These are phyloP conservation scores for Dactylellina parvicollis DNA, from an alignment of 2,329 filamentous ascomycete species.

Conservation along the genomic window DNA sequence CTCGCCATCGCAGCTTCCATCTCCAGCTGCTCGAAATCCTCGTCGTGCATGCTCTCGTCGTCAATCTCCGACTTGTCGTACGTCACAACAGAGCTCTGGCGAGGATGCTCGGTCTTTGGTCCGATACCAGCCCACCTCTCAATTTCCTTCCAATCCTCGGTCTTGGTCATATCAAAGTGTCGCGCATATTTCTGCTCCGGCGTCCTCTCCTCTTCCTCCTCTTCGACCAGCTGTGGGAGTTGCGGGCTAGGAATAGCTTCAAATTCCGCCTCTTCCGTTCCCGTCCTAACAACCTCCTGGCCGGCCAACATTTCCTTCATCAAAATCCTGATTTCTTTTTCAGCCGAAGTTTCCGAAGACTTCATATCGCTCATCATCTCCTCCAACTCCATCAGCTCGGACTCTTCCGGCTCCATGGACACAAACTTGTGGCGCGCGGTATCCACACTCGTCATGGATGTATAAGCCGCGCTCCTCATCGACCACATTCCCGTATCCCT, in stretches of 20 bases:
- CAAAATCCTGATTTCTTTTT: slow-evolving; percentile 44
- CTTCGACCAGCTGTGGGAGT: slow-evolving; percentile 27
- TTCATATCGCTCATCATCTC: slow-evolving; percentile 54
- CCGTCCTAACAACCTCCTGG: slow-evolving; percentile 45
- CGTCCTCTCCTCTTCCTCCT: slow-evolving; percentile 16
- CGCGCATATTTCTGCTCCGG: slow-evolving; percentile 4
- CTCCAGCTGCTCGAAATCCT: slow-evolving; percentile 47
- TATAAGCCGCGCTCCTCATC: slow-evolving; percentile 36
- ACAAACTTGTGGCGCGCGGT: slow-evolving; percentile 28
- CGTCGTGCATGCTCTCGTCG: slow-evolving; percentile 52
- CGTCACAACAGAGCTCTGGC: slow-evolving; percentile 44
- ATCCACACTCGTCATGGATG: slow-evolving; percentile 51
- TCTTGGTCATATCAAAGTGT: slow-evolving; percentile 47
- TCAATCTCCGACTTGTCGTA: slow-evolving; percentile 51
- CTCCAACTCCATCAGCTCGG: slow-evolving; percentile 40
- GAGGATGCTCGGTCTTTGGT: slow-evolving; percentile 27
- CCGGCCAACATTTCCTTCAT: slow-evolving; percentile 47
- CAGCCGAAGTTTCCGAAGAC: slow-evolving; percentile 30
- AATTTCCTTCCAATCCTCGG: slow-evolving; percentile 49
- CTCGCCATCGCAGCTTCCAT: slow-evolving; percentile 42
- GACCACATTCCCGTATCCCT: slow-evolving; percentile 48
- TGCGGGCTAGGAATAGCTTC: slow-evolving; percentile 44
- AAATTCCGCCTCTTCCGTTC: not conserved
- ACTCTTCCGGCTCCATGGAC: slow-evolving; percentile 42
- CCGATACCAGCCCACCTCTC: slow-evolving; percentile 48